Conservation (phyloP, 2,329 filamentous ascomycete genomes). For the Botryosphaeria dothidea region DNA sequence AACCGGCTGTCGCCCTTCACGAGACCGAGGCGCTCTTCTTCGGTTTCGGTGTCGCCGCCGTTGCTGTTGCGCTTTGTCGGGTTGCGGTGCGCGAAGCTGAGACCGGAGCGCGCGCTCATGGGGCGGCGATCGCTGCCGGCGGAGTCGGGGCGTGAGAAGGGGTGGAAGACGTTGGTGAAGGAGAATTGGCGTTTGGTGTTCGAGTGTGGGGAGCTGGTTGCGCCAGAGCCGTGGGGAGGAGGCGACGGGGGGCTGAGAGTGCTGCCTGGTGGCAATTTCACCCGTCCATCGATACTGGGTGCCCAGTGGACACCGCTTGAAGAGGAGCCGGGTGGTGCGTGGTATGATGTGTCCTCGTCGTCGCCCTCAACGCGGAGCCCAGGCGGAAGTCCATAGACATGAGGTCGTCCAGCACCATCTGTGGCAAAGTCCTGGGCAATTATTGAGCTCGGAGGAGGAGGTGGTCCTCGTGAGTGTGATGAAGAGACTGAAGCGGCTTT, state of each 20-base stretch:
- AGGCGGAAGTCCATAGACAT: conserved; percentile 53
- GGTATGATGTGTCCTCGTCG: conserved; percentile 54
- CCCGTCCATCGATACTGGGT: conserved; percentile 38
- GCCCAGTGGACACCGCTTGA: conserved; percentile 34
- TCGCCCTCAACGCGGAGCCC: conserved; percentile 31
- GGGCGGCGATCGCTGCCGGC: conserved; percentile 22
- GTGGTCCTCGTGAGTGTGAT: neutral
- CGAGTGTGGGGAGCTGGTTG: conserved; percentile 36
- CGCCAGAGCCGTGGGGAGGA: conserved; percentile 54
- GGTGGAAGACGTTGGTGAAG: conserved; percentile 80
- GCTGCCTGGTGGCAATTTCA: conserved; percentile 43
- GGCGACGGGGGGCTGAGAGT: conserved; percentile 55
- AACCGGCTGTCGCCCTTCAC: conserved; percentile 66
- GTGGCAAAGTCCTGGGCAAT: conserved; percentile 7
- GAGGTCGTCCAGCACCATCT: conserved; percentile 28
- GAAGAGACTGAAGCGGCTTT: conserved; percentile 6
- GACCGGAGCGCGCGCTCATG: conserved; percentile 27
- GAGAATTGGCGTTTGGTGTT: conserved; percentile 76
- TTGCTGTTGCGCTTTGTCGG: conserved; percentile 27
- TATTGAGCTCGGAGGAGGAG: neutral
- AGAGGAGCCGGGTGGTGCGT: conserved; percentile 30
- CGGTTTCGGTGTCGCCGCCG: conserved; percentile 53
- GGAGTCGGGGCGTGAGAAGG: conserved; percentile 39
- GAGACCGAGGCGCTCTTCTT: conserved; percentile 80
- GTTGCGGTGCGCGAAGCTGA: conserved; percentile 28